phyloP scores from a whole-genome alignment of 2,329 filamentous ascomycete genomes.

The Pezicula rhizophila region DNA sequence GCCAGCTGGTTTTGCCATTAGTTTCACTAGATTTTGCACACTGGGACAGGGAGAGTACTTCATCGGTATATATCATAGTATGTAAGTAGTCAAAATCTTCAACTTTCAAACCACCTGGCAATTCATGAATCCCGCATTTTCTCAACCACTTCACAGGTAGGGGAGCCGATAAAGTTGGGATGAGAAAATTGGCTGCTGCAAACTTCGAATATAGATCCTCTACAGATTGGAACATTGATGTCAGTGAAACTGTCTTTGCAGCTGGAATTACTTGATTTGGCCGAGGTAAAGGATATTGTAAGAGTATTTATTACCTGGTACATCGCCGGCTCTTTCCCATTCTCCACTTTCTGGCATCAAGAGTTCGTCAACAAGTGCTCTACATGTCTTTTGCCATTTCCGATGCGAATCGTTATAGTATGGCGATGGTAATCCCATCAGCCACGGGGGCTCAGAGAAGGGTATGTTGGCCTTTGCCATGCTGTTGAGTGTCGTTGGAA shows the following conservation, averaged over 20 bases:
- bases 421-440: constrained; percentile 63
- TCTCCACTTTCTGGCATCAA: constrained; percentile 57
- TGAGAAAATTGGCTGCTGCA: constrained; percentile 58
- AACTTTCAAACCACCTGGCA: constrained; percentile 59
- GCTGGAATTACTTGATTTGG: neutral
- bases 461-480: constrained; percentile 37
- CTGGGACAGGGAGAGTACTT: constrained; percentile 34
- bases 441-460: constrained; percentile 68
- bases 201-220: constrained; percentile 60
- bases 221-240: constrained; percentile 29
- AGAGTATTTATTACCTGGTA: constrained; percentile 11
- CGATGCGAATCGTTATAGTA: constrained; percentile 64
- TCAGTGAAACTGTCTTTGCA: neutral
- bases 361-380: constrained; percentile 59
- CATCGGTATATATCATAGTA: constrained; percentile 63
- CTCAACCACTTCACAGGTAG: constrained; percentile 64
- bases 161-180: constrained; percentile 65
- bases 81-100: constrained; percentile 73
- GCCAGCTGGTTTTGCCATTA: constrained; percentile 41
- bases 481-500: no score
- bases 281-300: neutral
- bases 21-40: constrained; percentile 5
- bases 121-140: constrained; percentile 57
- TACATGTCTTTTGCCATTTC: constrained; percentile 61
- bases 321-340: constrained; percentile 56